Conservation (phyloP, 176 grass and related monocot species). For the Neostapfia colusana region DNA sequence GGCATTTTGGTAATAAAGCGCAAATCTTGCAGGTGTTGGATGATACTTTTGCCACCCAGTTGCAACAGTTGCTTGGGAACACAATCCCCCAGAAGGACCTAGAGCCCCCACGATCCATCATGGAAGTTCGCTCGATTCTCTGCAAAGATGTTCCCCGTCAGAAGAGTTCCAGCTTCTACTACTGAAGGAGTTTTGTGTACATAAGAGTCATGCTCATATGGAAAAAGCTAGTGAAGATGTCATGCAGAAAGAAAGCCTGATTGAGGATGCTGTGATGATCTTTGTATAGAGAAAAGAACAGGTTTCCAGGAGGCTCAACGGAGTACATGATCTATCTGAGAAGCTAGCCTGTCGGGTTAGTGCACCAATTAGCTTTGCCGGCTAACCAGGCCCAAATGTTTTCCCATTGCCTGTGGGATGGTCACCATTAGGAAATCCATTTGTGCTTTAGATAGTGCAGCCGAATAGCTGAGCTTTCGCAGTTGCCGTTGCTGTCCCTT, state of each 20-base stretch:
- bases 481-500: conserved; percentile 1
- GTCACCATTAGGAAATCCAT: background rate
- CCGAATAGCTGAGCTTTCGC: conserved; percentile 21
- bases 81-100: conserved; percentile 73
- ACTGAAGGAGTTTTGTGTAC: conserved; percentile 49
- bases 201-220: conserved; percentile 12
- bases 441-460: background rate
- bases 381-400: conserved; percentile 17
- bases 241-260: conserved; percentile 5
- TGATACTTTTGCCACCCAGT: conserved; percentile 89
- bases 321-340: conserved; percentile 23
- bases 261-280: conserved; percentile 20
- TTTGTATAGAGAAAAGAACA: conserved; percentile 12
- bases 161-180: conserved; percentile 78
- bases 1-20: background rate
- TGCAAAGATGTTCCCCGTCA: conserved; percentile 83
- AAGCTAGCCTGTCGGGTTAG: conserved; percentile 19
- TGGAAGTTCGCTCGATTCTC: conserved; percentile 97
- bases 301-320: conserved; percentile 19
- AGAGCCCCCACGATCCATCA: conserved; percentile 80
- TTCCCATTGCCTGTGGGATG: conserved; percentile 35
- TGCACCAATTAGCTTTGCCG: conserved; percentile 34
- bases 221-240: background rate
- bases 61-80: conserved; percentile 87
- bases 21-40: conserved; percentile 68